Base-by-base conservation (phyloP, 306 rosid species). In the Chamaecrista fasciculata region DNA sequence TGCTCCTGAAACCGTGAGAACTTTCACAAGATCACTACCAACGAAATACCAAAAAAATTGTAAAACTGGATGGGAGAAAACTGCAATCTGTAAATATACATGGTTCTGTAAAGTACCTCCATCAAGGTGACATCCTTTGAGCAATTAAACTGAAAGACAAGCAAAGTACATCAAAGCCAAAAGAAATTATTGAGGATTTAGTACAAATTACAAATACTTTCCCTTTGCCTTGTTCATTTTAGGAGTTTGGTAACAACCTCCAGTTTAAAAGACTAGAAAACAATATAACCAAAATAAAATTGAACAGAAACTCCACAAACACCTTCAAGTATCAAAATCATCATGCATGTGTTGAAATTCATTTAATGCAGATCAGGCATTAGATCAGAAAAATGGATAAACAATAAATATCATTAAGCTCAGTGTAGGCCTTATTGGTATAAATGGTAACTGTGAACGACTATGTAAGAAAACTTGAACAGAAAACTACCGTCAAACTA, bases 121-220 rank as follows among this genome's bases (percentile, higher is more conserved):
- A 94, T 90, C 73, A 83, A 80, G 43, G 83, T 88, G 69, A 90
- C 85, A 73, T 90, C 97, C 73, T 80, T 90, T 62, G 97, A 85
- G 85, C 98, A 94, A 79, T 89, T 83, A 83, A 93, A 93, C 98
- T 90, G 95, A 80, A 88, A 82, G 68, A 78, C 51, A 60, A 63
- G 21, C 72, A 44, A 78, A 75, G n/a, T 18, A 53, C 50, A 44
- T 67, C 73, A 67, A 70, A 70, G 39, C 57, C 53, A 70, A 73
- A 77, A 74, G 44, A 57, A 24, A 16, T 51, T 63, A 42, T 50
- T 44, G 33, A 20, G 31, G 47, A 57, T 71, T 23, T 8, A 5
- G 37, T 28, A 56, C n/a, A 51, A 64, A 66, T 33, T 21, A 57
- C 53, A 52, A 28, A 53, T 19, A 29, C 15, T 51, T 71, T 67